These are phyloP conservation scores for Penicillium brevicompactum DNA, from an alignment of 2,329 filamentous ascomycete species.

Conservation along the genomic window DNA sequence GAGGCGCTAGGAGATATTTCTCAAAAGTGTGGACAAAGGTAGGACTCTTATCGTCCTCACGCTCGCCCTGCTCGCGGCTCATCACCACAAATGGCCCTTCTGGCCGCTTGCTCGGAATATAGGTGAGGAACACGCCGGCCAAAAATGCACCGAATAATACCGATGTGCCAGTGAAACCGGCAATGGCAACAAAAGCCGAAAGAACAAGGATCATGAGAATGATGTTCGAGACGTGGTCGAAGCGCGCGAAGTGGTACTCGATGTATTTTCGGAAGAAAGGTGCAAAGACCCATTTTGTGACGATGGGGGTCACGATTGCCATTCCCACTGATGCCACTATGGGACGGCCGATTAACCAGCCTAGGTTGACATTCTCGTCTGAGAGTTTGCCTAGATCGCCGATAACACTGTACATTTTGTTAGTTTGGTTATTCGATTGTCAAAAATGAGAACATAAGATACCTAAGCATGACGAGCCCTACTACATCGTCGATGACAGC, in stretches of 20 bases:
- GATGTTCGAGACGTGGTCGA: constrained; percentile 37
- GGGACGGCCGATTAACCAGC: constrained; percentile 42
- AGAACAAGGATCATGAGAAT: constrained; percentile 40
- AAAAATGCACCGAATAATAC: constrained; percentile 43
- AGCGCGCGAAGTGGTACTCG: constrained; percentile 36
- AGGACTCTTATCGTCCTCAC: constrained; percentile 36
- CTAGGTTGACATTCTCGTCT: constrained; percentile 29
- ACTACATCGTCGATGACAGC: constrained; percentile 52
- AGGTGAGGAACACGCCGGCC: constrained; percentile 39
- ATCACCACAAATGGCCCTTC: constrained; percentile 40
- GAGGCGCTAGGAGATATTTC: constrained; percentile 38
- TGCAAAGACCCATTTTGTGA: constrained; percentile 44
- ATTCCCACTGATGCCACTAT: constrained; percentile 43
- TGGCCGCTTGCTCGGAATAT: constrained; percentile 39
- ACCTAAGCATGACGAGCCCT: constrained; percentile 44
- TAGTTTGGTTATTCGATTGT: background rate
- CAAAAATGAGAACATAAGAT: background rate
- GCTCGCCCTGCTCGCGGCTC: constrained; percentile 38
- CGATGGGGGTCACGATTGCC: constrained; percentile 36
- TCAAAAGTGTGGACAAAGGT: constrained; percentile 45
- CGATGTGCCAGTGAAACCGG: constrained; percentile 41
- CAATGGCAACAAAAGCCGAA: constrained; percentile 35
- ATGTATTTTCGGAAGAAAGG: constrained; percentile 39
- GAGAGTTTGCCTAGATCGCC: constrained; percentile 29
- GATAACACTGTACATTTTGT: constrained; percentile 34